Base-by-base conservation (phyloP, 306 rosid genomes). In the Herpetospermum pedunculosum region DNA sequence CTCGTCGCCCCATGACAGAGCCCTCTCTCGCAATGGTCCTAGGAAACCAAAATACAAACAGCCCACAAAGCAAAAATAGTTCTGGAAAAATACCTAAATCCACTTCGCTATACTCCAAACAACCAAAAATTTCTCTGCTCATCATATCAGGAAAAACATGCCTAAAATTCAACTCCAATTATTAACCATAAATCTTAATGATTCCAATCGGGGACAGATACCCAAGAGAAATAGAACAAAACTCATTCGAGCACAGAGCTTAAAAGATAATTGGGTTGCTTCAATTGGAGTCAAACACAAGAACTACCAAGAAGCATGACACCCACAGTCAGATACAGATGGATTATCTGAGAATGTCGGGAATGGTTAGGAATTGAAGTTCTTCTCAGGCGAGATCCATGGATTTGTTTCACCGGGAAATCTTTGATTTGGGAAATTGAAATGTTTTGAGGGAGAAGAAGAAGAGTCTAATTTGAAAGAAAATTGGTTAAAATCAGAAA, bases 1-100 rank as follows among this genome's bases (percentile, higher is more conserved):
- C 99, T 94, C 99, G 74, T 91, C 97, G 23, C 95, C 96, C 99
- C 99, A 94, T 0, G 97, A 87, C 16, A 88, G 88, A 82, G 92
- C 79, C 75, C 88, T 84, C 73, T 94, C 99, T 85, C 99, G 80
- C 26, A 94, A 82, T 19, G 99, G 99, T 83, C 99, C 85, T 72
- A 81, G 37, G 76, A 73, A 78, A 87, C 76, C 80, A 91, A 64
- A 46, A 83, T 32, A 68, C 10, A 4, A 74, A 81, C 77, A 71
- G 77, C 55, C 76, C 80, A 85, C 47, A 79, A 72, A 29, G 92
- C 81, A 80, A 84, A 77, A 40, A 81, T 58, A 78, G 79, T 71
- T 68, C 77, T 72, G 59, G 68, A 69, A 52, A 83, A 70, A 72
- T 76, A 70, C 64, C 90, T 77, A 35, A 81, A 52, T 54, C 77